Percentiles rank a stretch among this genome's conserved stretches.
These are phyloP conservation scores for Trichophyton schoenleinii DNA, from an alignment of 2,329 filamentous ascomycete genomes.

Conservation along the genomic window DNA sequence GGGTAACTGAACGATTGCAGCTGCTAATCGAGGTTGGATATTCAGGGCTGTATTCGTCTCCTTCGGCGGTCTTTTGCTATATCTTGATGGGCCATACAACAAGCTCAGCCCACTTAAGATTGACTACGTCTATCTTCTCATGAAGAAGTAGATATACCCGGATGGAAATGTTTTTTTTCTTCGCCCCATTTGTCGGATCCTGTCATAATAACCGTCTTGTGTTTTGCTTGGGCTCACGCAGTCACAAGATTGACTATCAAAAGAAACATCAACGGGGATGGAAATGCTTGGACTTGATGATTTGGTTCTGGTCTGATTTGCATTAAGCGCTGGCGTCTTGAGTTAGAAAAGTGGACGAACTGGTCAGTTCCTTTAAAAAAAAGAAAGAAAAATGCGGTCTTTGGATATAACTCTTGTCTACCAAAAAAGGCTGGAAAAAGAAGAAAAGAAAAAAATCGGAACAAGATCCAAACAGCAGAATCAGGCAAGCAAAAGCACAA, in stretches of 20 bases:
- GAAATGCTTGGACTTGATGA: not conserved
- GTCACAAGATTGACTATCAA: not conserved
- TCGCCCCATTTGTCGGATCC: not conserved
- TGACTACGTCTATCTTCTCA: constrained; percentile 82
- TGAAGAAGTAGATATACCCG: constrained; percentile 61
- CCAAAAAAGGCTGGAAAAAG: not conserved
- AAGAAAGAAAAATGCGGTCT: not conserved
- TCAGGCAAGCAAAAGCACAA: not conserved
- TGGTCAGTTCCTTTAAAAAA: not conserved
- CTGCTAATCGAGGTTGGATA: constrained; percentile 3
- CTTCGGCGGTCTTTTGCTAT: constrained; percentile 83
- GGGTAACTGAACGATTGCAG: not conserved
- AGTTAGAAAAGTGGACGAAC: constrained; percentile 7
- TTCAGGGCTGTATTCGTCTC: constrained; percentile 85
- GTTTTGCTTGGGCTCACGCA: not conserved
- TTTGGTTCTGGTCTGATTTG: constrained; percentile 11
- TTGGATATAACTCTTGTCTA: not conserved
- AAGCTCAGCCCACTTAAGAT: constrained; percentile 85
- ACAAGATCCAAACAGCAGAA: not conserved
- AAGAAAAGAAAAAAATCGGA: constrained; percentile 3
- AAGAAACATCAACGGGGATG: not conserved
- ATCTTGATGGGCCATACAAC: constrained; percentile 86
- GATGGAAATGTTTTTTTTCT: not conserved
- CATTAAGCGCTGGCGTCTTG: constrained; percentile 31
- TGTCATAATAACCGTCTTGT: not conserved